A percentile compares a stretch with the other conserved stretches of the same genome.
phyloP scores from a whole-genome alignment of 2,329 filamentous ascomycete genomes.

The Xylariaceae sp. region DNA sequence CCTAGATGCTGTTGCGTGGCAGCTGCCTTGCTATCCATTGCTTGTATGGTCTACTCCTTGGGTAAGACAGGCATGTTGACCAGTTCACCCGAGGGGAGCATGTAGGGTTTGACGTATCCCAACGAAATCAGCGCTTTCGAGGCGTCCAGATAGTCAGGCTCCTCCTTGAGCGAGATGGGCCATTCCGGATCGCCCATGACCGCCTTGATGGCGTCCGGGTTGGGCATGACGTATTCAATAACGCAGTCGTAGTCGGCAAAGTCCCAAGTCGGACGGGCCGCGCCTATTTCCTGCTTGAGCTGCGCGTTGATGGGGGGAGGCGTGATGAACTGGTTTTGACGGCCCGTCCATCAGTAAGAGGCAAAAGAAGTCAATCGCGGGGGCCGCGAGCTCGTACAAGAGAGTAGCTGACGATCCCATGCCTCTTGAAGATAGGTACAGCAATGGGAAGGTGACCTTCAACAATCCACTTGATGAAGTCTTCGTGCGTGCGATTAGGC shows the following conservation, averaged over 20 bases:
- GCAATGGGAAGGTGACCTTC: constrained; percentile 18
- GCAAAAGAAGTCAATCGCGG: too few species aligned
- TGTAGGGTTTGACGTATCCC: too few species aligned
- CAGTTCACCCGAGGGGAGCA: too few species aligned
- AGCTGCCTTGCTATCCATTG: too few species aligned
- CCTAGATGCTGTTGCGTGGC: too few species aligned
- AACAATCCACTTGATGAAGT: constrained; percentile 21
- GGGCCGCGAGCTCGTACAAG: neutral
- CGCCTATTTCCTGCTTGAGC: constrained; percentile 1
- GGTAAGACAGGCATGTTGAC: too few species aligned
- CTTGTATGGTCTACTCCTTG: too few species aligned
- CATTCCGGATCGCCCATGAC: constrained; percentile 3
- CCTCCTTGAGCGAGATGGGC: neutral
- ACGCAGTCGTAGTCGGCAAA: constrained; percentile 19
- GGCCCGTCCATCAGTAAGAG: too few species aligned
- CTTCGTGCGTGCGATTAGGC: constrained; percentile 19
- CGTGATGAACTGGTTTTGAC: too few species aligned
- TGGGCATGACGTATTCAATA: constrained; percentile 18
- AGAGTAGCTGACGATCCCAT: constrained; percentile 14
- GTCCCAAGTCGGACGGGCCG: constrained; percentile 5
- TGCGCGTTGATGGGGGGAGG: too few species aligned
- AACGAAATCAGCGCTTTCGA: too few species aligned
- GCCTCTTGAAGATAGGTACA: constrained; percentile 17
- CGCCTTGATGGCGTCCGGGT: constrained; percentile 9
- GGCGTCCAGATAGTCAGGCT: too few species aligned